Conservation (phyloP, 2,329 filamentous ascomycete species). For the Tricladium varicosporioides region DNA sequence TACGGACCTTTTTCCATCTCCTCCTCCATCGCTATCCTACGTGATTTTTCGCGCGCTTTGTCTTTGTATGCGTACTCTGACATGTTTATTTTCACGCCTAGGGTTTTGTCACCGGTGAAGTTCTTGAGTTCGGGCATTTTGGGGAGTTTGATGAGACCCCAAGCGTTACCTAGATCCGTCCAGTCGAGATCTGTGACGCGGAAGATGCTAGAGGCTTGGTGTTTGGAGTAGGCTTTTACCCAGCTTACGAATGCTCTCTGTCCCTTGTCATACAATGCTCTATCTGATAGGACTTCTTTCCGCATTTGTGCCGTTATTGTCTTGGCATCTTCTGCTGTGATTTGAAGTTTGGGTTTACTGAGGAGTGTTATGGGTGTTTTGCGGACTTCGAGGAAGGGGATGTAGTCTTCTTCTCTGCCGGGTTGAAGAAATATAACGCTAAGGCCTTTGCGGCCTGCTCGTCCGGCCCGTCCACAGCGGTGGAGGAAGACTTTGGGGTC, state of each 20-base stretch:
- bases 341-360: slow-evolving; percentile 50
- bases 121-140: slow-evolving; percentile 88
- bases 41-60: slow-evolving; percentile 64
- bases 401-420: slow-evolving; percentile 84
- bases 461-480: slow-evolving; percentile 82
- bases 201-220: slow-evolving; percentile 90
- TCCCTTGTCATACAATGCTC: slow-evolving; percentile 72
- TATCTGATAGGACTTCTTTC: slow-evolving; percentile 49
- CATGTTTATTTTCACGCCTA: slow-evolving; percentile 66
- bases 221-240: slow-evolving; percentile 87
- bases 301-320: slow-evolving; percentile 60
- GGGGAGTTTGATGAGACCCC: slow-evolving; percentile 83
- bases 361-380: slow-evolving; percentile 78
- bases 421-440: slow-evolving; percentile 84
- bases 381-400: slow-evolving; percentile 80
- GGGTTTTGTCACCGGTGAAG: slow-evolving; percentile 65
- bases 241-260: slow-evolving; percentile 92
- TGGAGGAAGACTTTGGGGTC: slow-evolving; percentile 96
- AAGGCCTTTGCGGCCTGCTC: slow-evolving; percentile 82
- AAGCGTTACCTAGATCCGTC: slow-evolving; percentile 75
- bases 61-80: slow-evolving; percentile 69
- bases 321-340: slow-evolving; percentile 61
- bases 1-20: slow-evolving; percentile 42
- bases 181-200: slow-evolving; percentile 79
- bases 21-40: slow-evolving; percentile 54